Percentiles rank a stretch among this genome's conserved stretches.
Evolutionary conservation across 2,329 filamentous ascomycete species (phyloP).

Genomic region (Hymenoscyphus repandus): DNA sequence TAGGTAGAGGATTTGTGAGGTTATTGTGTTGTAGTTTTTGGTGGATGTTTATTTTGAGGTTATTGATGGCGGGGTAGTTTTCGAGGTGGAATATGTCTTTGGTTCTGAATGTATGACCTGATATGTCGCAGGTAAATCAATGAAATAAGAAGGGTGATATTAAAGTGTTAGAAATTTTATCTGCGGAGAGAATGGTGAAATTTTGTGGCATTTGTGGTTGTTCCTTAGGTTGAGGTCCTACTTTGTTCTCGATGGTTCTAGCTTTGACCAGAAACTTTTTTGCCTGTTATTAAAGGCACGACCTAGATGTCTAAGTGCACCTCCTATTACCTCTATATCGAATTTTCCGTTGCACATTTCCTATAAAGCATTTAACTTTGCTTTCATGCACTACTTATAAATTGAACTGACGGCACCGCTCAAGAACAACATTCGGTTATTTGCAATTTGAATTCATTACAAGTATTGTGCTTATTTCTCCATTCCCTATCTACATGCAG

Average conservation of each 20-base stretch:
- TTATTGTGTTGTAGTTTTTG: background rate
- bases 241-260: slow-evolving; percentile 26
- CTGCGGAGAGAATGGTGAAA: background rate
- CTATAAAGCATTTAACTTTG: too few species aligned
- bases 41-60: slow-evolving; percentile 1
- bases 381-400: too few species aligned
- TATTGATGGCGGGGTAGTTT: slow-evolving; percentile 15
- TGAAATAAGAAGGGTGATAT: background rate
- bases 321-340: too few species aligned
- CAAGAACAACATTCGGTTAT: too few species aligned
- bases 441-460: too few species aligned
- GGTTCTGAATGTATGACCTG: background rate
- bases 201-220: background rate
- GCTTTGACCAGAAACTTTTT: slow-evolving; percentile 8
- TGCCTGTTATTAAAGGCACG: background rate
- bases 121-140: background rate
- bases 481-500: too few species aligned
- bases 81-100: background rate
- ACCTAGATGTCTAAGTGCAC: background rate
- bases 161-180: background rate
- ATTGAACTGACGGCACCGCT: too few species aligned
- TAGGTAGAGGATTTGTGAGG: background rate
- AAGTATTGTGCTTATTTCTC: too few species aligned
- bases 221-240: slow-evolving; percentile 3
- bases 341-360: too few species aligned